Conservation (phyloP, 2,329 filamentous ascomycete genomes). For the Colletotrichum somersetense region DNA sequence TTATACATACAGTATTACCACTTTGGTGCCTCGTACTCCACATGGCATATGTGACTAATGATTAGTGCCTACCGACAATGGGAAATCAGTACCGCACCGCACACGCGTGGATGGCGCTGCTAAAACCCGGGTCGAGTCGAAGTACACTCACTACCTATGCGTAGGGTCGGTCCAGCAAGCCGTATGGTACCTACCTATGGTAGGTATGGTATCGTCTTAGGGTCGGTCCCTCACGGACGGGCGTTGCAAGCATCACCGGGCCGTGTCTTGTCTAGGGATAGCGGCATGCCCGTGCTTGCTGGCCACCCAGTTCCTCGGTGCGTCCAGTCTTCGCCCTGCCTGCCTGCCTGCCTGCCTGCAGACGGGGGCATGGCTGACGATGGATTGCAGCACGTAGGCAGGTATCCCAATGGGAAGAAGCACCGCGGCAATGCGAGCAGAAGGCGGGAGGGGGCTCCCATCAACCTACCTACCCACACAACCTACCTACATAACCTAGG, state of each 20-base stretch:
- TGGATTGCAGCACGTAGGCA: background rate
- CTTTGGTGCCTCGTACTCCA: too few species aligned
- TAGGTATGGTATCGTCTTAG: background rate
- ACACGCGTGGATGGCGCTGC: conserved; percentile 2
- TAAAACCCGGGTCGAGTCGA: conserved; percentile 18
- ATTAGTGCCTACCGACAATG: background rate
- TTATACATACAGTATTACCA: too few species aligned
- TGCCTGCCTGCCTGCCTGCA: background rate
- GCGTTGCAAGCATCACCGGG: background rate
- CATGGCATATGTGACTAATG: too few species aligned
- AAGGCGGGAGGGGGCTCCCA: too few species aligned
- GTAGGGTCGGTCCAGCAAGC: background rate
- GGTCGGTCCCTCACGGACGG: conserved; percentile 14
- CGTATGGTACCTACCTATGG: background rate
- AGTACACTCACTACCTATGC: too few species aligned
- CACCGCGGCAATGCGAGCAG: too few species aligned
- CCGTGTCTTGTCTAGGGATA: conserved; percentile 1
- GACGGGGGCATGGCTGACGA: background rate
- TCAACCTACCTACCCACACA: too few species aligned
- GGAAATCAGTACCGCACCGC: too few species aligned
- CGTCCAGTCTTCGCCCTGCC: too few species aligned
- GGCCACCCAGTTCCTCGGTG: background rate
- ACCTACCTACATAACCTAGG: too few species aligned
- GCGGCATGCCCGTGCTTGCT: background rate
- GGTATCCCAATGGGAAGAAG: too few species aligned